phyloP scores from a whole-genome alignment of 1,139 yeast genomes.

The Taphrina deformans region DNA sequence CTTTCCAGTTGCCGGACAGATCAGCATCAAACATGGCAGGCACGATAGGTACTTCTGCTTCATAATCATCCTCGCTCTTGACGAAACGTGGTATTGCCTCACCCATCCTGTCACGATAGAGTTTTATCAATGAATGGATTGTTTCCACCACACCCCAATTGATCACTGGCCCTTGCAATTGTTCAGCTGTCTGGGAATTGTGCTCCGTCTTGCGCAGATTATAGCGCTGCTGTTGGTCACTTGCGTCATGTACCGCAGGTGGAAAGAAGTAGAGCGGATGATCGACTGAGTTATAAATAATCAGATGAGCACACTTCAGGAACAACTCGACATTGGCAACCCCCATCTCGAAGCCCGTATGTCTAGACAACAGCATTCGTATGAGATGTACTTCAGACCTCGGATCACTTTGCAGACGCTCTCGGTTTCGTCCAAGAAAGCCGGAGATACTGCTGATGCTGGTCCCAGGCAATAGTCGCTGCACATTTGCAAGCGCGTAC shows the following conservation, averaged over 20 bases:
- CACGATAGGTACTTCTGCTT: slow-evolving; percentile 16
- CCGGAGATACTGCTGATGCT: background rate
- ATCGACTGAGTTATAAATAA: slow-evolving; percentile 14
- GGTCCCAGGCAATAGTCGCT: background rate
- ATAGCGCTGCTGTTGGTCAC: background rate
- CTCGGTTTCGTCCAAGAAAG: background rate
- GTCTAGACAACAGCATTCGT: slow-evolving; percentile 13
- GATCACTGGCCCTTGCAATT: slow-evolving; percentile 14
- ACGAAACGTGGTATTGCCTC: slow-evolving; percentile 22
- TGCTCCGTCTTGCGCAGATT: background rate
- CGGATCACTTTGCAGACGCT: slow-evolving; percentile 3
- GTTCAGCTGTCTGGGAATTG: background rate
- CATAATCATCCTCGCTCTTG: slow-evolving; percentile 7
- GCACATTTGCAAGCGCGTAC: background rate
- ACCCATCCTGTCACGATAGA: slow-evolving; percentile 12
- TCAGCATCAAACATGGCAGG: slow-evolving; percentile 25
- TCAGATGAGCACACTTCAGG: slow-evolving; percentile 12
- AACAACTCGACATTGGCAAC: background rate
- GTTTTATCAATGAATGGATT: slow-evolving; percentile 14
- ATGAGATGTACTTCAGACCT: slow-evolving; percentile 17
- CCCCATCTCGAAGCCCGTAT: background rate
- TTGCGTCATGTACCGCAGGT: background rate
- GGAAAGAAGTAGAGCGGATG: slow-evolving; percentile 25
- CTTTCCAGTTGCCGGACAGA: slow-evolving; percentile 16
- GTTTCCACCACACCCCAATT: slow-evolving; percentile 34